Conservation (phyloP, 1,284 basidiomycete genomes). For the Melampsora americana region DNA sequence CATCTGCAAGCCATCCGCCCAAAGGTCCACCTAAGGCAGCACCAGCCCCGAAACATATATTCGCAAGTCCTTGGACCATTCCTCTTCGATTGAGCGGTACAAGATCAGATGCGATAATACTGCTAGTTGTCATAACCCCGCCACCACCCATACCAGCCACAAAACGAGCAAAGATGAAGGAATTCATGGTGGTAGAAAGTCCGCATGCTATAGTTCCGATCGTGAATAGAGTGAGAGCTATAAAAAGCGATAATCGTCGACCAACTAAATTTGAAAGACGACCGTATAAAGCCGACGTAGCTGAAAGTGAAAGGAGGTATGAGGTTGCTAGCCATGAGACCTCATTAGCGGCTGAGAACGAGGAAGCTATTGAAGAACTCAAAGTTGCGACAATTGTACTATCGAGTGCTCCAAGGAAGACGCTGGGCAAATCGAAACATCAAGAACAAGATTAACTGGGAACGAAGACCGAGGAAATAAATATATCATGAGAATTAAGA, state of each 20-base stretch:
- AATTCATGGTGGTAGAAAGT: conserved; percentile 16
- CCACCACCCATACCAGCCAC: conserved; percentile 12
- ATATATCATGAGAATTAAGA: background rate
- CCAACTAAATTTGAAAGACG: conserved; percentile 53
- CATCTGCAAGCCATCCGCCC: conserved; percentile 53
- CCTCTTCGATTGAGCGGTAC: conserved; percentile 52
- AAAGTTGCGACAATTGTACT: conserved; percentile 54
- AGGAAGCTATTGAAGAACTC: conserved; percentile 51
- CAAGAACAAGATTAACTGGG: background rate
- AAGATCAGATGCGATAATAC: conserved; percentile 52
- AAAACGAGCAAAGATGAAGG: conserved; percentile 13
- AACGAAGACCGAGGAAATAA: too few relatives aligned
- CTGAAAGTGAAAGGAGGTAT: conserved; percentile 52
- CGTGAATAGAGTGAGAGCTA: conserved; percentile 46
- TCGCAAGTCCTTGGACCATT: conserved; percentile 52
- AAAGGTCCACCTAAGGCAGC: conserved; percentile 52
- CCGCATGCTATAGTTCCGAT: conserved; percentile 31
- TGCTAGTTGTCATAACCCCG: conserved; percentile 48
- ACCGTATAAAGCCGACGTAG: conserved; percentile 52
- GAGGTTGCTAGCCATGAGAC: conserved; percentile 53
- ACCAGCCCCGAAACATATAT: conserved; percentile 53
- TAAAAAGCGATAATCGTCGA: conserved; percentile 49
- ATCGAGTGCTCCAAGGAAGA: conserved; percentile 36
- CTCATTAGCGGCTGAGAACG: conserved; percentile 52
- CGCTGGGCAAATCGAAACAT: conserved; percentile 2